Evolutionary conservation across 2,329 filamentous ascomycete species (phyloP).

Genomic region (Emergomyces pasteurianus): DNA sequence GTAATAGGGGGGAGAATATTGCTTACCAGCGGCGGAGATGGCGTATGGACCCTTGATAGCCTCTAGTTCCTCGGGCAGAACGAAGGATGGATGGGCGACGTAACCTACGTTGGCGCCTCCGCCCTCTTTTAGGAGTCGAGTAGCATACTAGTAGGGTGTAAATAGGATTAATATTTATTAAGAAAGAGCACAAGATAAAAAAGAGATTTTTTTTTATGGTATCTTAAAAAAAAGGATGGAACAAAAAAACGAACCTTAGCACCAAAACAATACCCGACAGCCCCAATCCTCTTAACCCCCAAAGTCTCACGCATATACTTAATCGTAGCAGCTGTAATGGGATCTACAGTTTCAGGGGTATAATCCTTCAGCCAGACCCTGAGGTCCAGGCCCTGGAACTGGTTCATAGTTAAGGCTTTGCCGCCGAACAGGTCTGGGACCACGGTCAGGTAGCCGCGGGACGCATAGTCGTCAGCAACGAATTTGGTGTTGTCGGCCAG

Average conservation of each 20-base stretch:
- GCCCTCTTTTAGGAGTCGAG: slow-evolving; percentile 52
- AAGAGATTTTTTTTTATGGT: too few relatives aligned
- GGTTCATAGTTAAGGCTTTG: slow-evolving; percentile 47
- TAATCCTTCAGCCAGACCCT: slow-evolving; percentile 39
- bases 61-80: slow-evolving; percentile 53
- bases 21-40: slow-evolving; percentile 45
- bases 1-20: not conserved
- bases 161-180: too few relatives aligned
- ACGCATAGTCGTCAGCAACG: slow-evolving; percentile 63
- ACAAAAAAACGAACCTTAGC: slow-evolving; percentile 43
- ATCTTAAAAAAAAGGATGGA: not conserved
- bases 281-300: slow-evolving; percentile 41
- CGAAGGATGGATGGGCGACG: slow-evolving; percentile 65
- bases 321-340: slow-evolving; percentile 39
- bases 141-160: slow-evolving; percentile 61
- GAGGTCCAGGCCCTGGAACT: slow-evolving; percentile 36
- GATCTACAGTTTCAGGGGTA: slow-evolving; percentile 37
- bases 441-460: slow-evolving; percentile 57
- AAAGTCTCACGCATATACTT: slow-evolving; percentile 46
- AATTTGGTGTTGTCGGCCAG: slow-evolving; percentile 49
- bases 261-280: slow-evolving; percentile 64
- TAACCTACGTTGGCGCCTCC: slow-evolving; percentile 54
- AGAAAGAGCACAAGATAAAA: not conserved
- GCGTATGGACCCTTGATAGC: slow-evolving; percentile 56
- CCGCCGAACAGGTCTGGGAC: slow-evolving; percentile 62